phyloP scores from a whole-genome alignment of 2,329 filamentous ascomycete species.

The Calycina herbarum region DNA sequence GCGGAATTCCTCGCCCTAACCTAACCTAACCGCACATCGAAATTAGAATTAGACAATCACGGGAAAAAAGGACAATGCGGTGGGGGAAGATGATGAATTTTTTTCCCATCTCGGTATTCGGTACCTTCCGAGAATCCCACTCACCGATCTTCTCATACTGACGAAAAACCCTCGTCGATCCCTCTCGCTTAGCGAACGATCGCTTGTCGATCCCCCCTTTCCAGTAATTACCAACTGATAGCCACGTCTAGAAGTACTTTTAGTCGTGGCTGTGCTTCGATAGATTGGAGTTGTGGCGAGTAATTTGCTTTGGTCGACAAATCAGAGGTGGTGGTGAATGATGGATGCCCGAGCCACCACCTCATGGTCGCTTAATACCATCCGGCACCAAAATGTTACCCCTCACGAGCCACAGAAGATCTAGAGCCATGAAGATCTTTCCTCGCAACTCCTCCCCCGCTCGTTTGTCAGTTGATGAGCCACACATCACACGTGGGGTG shows the following conservation, averaged over 20 bases:
- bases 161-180: neutral
- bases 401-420: slow-evolving; percentile 7
- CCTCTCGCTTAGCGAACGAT: slow-evolving; percentile 3
- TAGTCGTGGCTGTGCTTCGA: slow-evolving; percentile 3
- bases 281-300: slow-evolving; percentile 9
- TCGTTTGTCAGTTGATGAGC: neutral
- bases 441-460: neutral
- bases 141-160: neutral
- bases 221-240: slow-evolving; percentile 2
- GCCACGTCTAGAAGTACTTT: neutral
- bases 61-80: neutral
- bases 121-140: neutral
- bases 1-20: neutral
- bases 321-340: neutral
- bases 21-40: neutral
- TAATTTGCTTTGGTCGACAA: neutral
- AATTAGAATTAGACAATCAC: neutral
- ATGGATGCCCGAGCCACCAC: neutral
- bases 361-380: neutral
- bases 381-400: neutral
- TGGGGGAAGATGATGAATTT: neutral
- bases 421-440: slow-evolving; percentile 3
- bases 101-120: neutral
- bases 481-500: slow-evolving; percentile 4
- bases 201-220: slow-evolving; percentile 10